Evolutionary conservation across 1,139 yeast species (phyloP).

Genomic region (Debaryomyces sp.): DNA sequence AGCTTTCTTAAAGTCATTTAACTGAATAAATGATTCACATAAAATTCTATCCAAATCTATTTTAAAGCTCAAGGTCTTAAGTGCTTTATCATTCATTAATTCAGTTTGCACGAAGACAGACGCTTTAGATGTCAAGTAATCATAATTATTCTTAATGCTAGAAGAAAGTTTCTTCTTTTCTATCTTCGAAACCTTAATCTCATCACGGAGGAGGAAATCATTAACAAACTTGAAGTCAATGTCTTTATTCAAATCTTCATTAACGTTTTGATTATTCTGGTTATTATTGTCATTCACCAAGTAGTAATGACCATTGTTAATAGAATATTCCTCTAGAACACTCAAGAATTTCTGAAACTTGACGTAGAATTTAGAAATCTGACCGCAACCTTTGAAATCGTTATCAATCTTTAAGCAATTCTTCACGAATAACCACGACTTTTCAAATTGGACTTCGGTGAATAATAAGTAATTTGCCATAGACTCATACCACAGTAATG

Average conservation of each 20-base stretch:
- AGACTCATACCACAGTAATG: slow-evolving; percentile 31
- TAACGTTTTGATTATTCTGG: slow-evolving; percentile 10
- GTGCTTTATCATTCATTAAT: slow-evolving; percentile 13
- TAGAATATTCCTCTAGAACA: slow-evolving; percentile 48
- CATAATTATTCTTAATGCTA: slow-evolving; percentile 32
- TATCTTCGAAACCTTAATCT: slow-evolving; percentile 32
- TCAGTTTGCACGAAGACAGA: slow-evolving; percentile 22
- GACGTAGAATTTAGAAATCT: slow-evolving; percentile 46
- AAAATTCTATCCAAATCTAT: slow-evolving; percentile 41
- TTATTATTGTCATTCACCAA: slow-evolving; percentile 22
- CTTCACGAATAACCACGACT: slow-evolving; percentile 52
- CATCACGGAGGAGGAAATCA: slow-evolving; percentile 28
- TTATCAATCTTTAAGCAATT: slow-evolving; percentile 72
- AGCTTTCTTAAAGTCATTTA: slow-evolving; percentile 30
- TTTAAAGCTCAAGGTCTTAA: slow-evolving; percentile 21
- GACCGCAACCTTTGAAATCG: slow-evolving; percentile 60
- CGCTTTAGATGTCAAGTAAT: slow-evolving; percentile 30
- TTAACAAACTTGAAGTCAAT: slow-evolving; percentile 30
- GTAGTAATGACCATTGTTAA: slow-evolving; percentile 39
- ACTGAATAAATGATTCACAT: slow-evolving; percentile 50
- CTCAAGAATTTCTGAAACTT: slow-evolving; percentile 34
- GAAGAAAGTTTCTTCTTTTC: slow-evolving; percentile 32
- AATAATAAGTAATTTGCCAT: slow-evolving; percentile 50
- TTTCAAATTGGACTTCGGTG: slow-evolving; percentile 53
- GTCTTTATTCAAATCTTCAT: slow-evolving; percentile 20